phyloP scores from a whole-genome alignment of 305 asterid species.

The Fraxinus ornus region DNA sequence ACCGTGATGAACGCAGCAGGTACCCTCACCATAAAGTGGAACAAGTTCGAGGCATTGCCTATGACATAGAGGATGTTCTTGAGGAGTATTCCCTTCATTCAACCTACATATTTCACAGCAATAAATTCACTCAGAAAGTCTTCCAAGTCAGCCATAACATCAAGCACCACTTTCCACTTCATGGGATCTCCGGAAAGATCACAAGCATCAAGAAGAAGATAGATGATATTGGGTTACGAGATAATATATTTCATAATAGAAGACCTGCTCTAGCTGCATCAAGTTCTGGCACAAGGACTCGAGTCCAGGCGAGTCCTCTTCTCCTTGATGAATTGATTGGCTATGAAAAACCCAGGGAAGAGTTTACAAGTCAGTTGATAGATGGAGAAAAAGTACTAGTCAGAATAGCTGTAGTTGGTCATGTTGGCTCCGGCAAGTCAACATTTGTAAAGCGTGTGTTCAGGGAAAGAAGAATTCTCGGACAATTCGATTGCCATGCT shows the following conservation, averaged over 20 bases:
- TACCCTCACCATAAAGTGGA: background rate
- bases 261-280: background rate
- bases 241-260: background rate
- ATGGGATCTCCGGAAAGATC: constrained; percentile 2
- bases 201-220: background rate
- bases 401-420: constrained; percentile 33
- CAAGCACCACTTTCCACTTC: constrained; percentile 21
- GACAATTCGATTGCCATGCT: constrained; percentile 35
- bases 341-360: constrained; percentile 11
- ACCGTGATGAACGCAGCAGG: background rate
- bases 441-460: constrained; percentile 21
- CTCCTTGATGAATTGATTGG: constrained; percentile 38
- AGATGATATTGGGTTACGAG: background rate
- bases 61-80: constrained; percentile 35
- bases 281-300: background rate
- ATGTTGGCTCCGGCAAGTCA: constrained; percentile 41
- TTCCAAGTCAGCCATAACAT: constrained; percentile 17
- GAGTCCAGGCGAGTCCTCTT: constrained; percentile 21
- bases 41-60: constrained; percentile 21
- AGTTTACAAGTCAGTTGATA: constrained; percentile 5
- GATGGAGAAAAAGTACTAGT: constrained; percentile 11
- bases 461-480: background rate
- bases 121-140: background rate
- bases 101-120: constrained; percentile 18
- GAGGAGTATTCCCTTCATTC: constrained; percentile 34